Percentiles rank a stretch among this genome's conserved stretches.
These are phyloP conservation scores for Suillus decipiens DNA, from an alignment of 768 basidiomycete genomes.

Conservation along the genomic window DNA sequence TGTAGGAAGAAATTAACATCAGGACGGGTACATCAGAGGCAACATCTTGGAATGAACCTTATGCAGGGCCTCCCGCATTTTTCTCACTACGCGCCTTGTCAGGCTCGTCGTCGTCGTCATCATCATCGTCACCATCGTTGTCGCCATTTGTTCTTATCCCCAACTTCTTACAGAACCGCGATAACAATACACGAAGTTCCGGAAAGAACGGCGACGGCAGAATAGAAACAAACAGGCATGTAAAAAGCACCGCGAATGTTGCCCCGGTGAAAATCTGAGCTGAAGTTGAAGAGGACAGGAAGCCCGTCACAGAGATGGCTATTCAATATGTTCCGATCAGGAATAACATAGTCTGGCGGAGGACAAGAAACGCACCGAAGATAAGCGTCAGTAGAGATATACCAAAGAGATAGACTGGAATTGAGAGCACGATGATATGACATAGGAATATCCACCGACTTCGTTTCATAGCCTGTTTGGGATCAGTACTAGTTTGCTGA, in stretches of 20 bases:
- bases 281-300: constrained; percentile 2
- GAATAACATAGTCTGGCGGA: background rate
- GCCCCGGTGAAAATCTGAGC: background rate
- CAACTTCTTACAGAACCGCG: background rate
- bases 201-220: background rate
- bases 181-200: too few relatives aligned
- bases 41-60: background rate
- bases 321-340: background rate
- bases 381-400: constrained; percentile 4
- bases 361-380: background rate
- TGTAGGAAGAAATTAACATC: background rate
- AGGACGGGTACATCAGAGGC: background rate
- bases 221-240: background rate
- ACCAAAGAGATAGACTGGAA: background rate
- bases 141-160: too few relatives aligned
- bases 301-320: constrained; percentile 3
- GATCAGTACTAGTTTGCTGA: background rate
- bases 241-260: background rate
- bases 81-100: background rate
- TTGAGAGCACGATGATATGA: constrained; percentile 1
- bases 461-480: background rate
- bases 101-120: background rate
- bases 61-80: background rate
- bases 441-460: constrained; percentile 3
- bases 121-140: background rate